A percentile compares a stretch with the other conserved stretches of the same genome.
Conservation (phyloP, 768 basidiomycete genomes). For the Psilocybe cubensis region DNA sequence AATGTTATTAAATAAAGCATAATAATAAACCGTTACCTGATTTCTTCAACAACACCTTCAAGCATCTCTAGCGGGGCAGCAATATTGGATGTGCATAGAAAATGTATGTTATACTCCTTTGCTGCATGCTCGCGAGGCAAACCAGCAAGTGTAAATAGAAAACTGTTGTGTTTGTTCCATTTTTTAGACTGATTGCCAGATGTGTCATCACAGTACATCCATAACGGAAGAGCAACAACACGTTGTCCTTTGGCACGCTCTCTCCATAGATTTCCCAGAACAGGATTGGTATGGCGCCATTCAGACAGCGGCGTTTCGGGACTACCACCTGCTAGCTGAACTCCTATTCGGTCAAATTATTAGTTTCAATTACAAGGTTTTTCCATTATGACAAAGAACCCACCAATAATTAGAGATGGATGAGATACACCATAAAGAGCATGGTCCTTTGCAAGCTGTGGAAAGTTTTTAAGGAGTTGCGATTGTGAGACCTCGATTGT, state of each 20-base stretch:
- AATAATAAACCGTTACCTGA: slow-evolving; percentile 23
- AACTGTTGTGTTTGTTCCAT: slow-evolving; percentile 49
- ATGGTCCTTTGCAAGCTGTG: not conserved
- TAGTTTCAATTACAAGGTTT: too few relatives aligned
- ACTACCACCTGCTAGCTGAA: not conserved
- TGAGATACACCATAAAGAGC: slow-evolving; percentile 1
- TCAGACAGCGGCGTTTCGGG: not conserved
- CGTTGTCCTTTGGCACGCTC: slow-evolving; percentile 28
- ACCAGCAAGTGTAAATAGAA: slow-evolving; percentile 31
- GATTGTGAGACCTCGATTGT: slow-evolving; percentile 7
- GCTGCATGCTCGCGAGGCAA: not conserved
- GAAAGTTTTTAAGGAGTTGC: slow-evolving; percentile 10
- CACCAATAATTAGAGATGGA: slow-evolving; percentile 13
- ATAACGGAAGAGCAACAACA: slow-evolving; percentile 35
- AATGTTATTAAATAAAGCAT: not conserved
- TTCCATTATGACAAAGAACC: not conserved
- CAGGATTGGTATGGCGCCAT: slow-evolving; percentile 6
- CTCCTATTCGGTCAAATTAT: not conserved
- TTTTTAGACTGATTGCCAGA: slow-evolving; percentile 51
- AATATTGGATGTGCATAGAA: slow-evolving; percentile 43
- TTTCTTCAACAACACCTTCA: slow-evolving; percentile 35
- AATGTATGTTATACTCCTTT: slow-evolving; percentile 32
- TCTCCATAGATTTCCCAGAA: slow-evolving; percentile 29
- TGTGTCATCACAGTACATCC: slow-evolving; percentile 49
- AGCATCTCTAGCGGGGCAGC: slow-evolving; percentile 46